Evolutionary conservation across 768 basidiomycete species (phyloP).

Genomic region (Russula vinacea): DNA sequence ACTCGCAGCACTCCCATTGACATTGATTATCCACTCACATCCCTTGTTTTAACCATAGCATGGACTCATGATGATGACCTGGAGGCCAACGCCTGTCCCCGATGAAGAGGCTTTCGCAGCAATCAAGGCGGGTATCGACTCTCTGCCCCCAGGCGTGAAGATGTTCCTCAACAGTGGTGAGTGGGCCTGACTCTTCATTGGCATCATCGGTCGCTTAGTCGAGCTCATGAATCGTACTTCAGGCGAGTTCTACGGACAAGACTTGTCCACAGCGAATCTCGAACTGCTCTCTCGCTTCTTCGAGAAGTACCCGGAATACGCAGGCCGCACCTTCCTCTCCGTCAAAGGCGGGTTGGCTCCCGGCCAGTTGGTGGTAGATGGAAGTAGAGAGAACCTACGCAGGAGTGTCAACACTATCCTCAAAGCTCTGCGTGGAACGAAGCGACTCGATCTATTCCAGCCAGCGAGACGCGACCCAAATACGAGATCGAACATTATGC

Average conservation of each 20-base stretch:
- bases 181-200: conserved; percentile 29
- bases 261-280: conserved; percentile 44
- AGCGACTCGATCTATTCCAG: conserved; percentile 60
- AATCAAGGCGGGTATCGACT: conserved; percentile 51
- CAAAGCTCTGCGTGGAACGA: conserved; percentile 47
- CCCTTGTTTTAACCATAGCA: conserved; percentile 34
- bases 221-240: not conserved
- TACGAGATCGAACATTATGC: conserved; percentile 48
- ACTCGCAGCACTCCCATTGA: not conserved
- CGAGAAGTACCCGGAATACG: conserved; percentile 44
- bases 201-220: not conserved
- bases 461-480: conserved; percentile 47
- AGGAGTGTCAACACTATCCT: conserved; percentile 47
- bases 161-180: conserved; percentile 51
- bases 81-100: conserved; percentile 45
- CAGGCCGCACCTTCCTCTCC: conserved; percentile 47
- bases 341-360: conserved; percentile 42
- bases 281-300: conserved; percentile 50
- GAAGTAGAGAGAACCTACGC: conserved; percentile 44
- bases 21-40: not conserved
- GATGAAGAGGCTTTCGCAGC: conserved; percentile 62
- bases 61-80: conserved; percentile 61
- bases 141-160: conserved; percentile 45
- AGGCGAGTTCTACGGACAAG: conserved; percentile 58
- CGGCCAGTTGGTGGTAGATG: conserved; percentile 26